These are phyloP conservation scores for Kwoniella sp. DNA, from an alignment of 768 basidiomycete species.

Conservation along the genomic window DNA sequence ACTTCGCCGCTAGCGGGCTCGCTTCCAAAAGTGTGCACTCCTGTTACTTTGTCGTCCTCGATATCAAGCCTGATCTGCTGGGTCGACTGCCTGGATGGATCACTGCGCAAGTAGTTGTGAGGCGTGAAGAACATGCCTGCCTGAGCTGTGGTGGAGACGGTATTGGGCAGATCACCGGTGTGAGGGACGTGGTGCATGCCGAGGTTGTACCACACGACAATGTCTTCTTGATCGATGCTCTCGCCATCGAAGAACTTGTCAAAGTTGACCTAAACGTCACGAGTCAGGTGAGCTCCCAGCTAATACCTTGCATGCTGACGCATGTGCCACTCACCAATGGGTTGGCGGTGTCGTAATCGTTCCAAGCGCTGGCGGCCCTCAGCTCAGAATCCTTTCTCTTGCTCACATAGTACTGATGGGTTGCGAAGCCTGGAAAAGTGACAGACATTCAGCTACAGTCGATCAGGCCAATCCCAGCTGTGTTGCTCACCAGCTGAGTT, in stretches of 20 bases:
- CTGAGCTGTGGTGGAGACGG: conserved; percentile 41
- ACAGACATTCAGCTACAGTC: not conserved
- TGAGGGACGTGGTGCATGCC: conserved; percentile 52
- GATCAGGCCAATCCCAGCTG: not conserved
- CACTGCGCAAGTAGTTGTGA: conserved; percentile 50
- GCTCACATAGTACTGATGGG: conserved; percentile 47
- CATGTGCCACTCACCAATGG: conserved; percentile 30
- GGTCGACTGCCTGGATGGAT: conserved; percentile 45
- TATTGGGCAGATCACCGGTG: conserved; percentile 52
- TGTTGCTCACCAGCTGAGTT: conserved; percentile 27
- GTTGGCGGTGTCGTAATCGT: conserved; percentile 39
- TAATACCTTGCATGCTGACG: not conserved
- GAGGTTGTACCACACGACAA: conserved; percentile 46
- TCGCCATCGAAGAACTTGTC: conserved; percentile 53
- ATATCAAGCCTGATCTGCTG: conserved; percentile 52
- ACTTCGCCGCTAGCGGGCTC: conserved; percentile 21
- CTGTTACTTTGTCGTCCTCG: conserved; percentile 26
- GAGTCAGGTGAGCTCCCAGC: conserved; percentile 14
- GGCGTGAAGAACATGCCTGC: conserved; percentile 44
- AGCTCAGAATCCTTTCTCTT: conserved; percentile 49
- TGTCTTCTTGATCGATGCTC: conserved; percentile 52
- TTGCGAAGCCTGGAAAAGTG: conserved; percentile 32
- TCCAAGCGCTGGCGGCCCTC: conserved; percentile 29
- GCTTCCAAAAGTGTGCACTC: conserved; percentile 33
- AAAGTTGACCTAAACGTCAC: conserved; percentile 49